Evolutionary conservation across 2,329 filamentous ascomycete species (phyloP).

Genomic region (Zasmidium angulare): DNA sequence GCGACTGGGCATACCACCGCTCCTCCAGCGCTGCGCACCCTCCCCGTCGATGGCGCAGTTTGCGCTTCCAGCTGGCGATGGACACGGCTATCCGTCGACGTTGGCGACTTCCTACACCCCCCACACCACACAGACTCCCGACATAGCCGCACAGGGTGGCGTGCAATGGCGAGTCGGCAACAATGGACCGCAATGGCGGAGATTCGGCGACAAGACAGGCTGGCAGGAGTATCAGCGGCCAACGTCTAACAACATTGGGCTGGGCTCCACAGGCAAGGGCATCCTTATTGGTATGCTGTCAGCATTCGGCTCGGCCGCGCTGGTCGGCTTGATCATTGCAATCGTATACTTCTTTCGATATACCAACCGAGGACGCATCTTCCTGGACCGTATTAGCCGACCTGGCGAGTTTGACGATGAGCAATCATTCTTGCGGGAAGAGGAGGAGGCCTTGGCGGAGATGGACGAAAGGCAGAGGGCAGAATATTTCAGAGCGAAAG

Average conservation of each 20-base stretch:
- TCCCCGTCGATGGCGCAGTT: constrained; percentile 27
- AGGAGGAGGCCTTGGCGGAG: constrained; percentile 87
- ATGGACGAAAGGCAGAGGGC: constrained; percentile 92
- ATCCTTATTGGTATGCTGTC: constrained; percentile 94
- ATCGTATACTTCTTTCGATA: constrained; percentile 93
- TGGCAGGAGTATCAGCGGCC: constrained; percentile 11
- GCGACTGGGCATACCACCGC: constrained; percentile 14
- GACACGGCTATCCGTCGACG: constrained; percentile 11
- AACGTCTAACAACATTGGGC: constrained; percentile 8
- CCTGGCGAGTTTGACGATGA: constrained; percentile 98
- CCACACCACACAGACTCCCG: constrained; percentile 13
- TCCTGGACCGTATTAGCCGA: constrained; percentile 87
- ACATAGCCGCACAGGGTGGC: constrained; percentile 1
- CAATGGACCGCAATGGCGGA: constrained; percentile 4
- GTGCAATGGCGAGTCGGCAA: constrained; percentile 6
- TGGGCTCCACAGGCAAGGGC: constrained; percentile 59
- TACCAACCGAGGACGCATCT: constrained; percentile 81
- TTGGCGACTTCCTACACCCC: constrained; percentile 19
- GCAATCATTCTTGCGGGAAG: constrained; percentile 88
- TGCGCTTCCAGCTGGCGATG: constrained; percentile 22
- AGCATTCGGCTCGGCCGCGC: constrained; percentile 84
- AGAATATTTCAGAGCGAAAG: constrained; percentile 93
- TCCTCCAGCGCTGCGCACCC: constrained; percentile 9
- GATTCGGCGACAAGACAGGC: constrained; percentile 8
- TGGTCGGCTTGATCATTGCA: constrained; percentile 76